Conservation (phyloP, 2,329 filamentous ascomycete species). For the Botrytis squamosa region DNA sequence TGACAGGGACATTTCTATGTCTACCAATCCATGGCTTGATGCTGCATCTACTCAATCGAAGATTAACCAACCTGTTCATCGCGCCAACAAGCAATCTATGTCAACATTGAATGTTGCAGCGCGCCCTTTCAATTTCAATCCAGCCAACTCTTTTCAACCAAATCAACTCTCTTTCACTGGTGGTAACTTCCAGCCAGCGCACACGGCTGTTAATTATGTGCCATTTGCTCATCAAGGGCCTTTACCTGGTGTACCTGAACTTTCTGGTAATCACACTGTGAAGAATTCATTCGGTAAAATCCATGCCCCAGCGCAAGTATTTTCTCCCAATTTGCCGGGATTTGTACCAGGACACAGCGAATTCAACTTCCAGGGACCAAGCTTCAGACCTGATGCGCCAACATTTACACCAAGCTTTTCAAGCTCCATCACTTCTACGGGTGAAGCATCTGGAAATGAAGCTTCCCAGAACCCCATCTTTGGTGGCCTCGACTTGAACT, state of each 20-base stretch:
- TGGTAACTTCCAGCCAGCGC: constrained; percentile 47
- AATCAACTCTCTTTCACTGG: constrained; percentile 51
- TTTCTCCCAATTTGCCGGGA: constrained; percentile 34
- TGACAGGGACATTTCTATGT: constrained; percentile 54
- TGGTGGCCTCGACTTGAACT: constrained; percentile 63
- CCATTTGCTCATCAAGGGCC: constrained; percentile 32
- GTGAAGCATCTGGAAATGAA: constrained; percentile 47
- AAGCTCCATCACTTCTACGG: constrained; percentile 49
- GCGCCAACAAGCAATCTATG: constrained; percentile 62
- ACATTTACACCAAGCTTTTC: constrained; percentile 64
- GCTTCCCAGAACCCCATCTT: constrained; percentile 57
- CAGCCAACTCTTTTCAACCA: constrained; percentile 48
- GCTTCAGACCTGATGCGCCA: constrained; percentile 75
- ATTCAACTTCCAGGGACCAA: constrained; percentile 69
- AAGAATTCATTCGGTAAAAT: constrained; percentile 49
- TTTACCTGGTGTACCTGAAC: constrained; percentile 41
- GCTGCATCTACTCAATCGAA: constrained; percentile 44
- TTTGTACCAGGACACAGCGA: constrained; percentile 67
- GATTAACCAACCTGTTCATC: constrained; percentile 54
- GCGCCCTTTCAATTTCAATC: constrained; percentile 80
- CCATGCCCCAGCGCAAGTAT: constrained; percentile 61
- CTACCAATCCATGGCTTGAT: constrained; percentile 64
- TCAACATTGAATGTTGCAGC: constrained; percentile 87
- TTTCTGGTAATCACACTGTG: constrained; percentile 35
- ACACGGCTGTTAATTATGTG: constrained; percentile 25